Percentiles rank a stretch among this genome's conserved stretches.
Evolutionary conservation across 352 stramenopile species (phyloP).

Genomic region (Globisporangium acanthophoron): DNA sequence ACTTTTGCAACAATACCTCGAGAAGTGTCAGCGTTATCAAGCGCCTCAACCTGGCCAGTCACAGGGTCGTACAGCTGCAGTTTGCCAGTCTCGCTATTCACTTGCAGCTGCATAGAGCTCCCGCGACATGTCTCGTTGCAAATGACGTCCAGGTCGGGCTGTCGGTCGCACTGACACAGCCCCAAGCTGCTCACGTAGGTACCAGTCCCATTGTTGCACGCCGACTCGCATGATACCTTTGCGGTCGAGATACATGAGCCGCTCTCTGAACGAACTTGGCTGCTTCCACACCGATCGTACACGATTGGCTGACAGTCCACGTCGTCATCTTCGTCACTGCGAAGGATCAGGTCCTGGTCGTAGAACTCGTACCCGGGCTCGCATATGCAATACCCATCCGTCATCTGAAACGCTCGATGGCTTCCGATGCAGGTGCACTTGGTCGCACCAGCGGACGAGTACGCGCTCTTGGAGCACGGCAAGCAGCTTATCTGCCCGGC

Average conservation of each 20-base stretch:
- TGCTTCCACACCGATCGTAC: conserved; percentile 74
- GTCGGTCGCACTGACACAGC: conserved; percentile 82
- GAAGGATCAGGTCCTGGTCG: conserved; percentile 76
- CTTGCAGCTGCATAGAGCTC: conserved; percentile 39
- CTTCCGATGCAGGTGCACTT: conserved; percentile 82
- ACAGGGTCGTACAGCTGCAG: conserved; percentile 63
- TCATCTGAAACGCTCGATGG: conserved; percentile 89
- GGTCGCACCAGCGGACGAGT: conserved; percentile 37
- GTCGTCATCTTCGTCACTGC: conserved; percentile 77
- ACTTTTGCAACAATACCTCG: conserved; percentile 47
- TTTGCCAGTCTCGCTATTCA: conserved; percentile 46
- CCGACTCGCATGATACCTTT: conserved; percentile 38
- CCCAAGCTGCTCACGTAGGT: conserved; percentile 73
- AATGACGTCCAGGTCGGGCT: conserved; percentile 62
- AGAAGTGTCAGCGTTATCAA: conserved; percentile 13
- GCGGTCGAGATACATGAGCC: conserved; percentile 57
- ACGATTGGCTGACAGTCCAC: conserved; percentile 91
- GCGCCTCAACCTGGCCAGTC: conserved; percentile 19
- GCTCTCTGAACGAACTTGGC: conserved; percentile 67
- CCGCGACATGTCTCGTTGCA: conserved; percentile 79
- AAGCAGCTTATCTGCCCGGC: conserved; percentile 67
- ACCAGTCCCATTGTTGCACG: conserved; percentile 65
- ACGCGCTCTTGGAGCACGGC: conserved; percentile 84
- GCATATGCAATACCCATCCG: conserved; percentile 89
- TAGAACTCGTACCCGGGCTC: conserved; percentile 90